Conservation (phyloP, 176 grass and related monocot genomes). For the Triticum timopheevii region DNA sequence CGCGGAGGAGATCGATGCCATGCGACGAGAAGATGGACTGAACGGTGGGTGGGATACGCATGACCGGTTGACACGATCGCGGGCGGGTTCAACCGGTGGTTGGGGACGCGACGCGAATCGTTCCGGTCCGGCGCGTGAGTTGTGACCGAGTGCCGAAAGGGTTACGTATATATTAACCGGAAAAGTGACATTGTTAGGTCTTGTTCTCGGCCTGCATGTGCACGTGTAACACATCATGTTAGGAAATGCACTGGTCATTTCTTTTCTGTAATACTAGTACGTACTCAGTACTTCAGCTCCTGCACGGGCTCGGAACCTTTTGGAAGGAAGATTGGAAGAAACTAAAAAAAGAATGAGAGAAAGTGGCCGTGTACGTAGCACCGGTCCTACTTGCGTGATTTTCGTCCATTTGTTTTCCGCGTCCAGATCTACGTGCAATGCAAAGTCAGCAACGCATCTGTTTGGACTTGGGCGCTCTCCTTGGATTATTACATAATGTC, state of each 20-base stretch:
- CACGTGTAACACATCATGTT: not conserved
- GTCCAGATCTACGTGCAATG: not conserved
- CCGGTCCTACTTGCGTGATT: too few relatives aligned
- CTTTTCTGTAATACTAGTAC: too few relatives aligned
- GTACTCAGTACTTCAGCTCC: too few relatives aligned
- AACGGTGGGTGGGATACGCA: not conserved
- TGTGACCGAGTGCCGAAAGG: not conserved
- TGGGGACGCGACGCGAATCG: not conserved
- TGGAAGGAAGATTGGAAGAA: not conserved
- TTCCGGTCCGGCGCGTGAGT: not conserved
- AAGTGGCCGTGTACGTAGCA: not conserved
- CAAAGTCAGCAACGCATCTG: constrained; percentile 27
- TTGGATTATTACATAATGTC: not conserved
- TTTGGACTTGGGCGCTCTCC: not conserved
- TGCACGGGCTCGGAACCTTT: not conserved
- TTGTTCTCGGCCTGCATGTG: not conserved
- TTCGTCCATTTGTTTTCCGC: not conserved
- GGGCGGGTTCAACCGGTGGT: not conserved
- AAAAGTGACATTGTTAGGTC: not conserved
- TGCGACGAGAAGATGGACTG: not conserved
- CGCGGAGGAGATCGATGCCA: not conserved
- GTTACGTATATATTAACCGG: too few relatives aligned
- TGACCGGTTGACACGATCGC: constrained; percentile 15
- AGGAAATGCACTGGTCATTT: not conserved
- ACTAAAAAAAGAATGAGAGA: not conserved